Base-by-base conservation (phyloP, 1,284 basidiomycete species). In the Irpex rosettiformis region DNA sequence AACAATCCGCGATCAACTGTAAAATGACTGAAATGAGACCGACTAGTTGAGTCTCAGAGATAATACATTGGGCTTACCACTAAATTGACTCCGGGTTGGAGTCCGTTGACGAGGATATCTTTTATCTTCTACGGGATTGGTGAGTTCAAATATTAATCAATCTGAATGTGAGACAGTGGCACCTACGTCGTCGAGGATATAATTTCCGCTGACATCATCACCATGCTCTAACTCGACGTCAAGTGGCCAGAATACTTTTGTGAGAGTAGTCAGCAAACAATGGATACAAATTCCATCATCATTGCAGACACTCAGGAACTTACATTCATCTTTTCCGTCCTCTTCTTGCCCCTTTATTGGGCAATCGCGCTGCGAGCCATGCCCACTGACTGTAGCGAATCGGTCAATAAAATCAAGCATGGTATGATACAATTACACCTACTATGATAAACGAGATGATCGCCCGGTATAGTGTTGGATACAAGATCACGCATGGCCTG, bases 1-100 rank as follows among this genome's bases (percentile, higher is more conserved):
- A 70, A 52, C 64, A 66, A 56, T 70, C 68, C 49, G 68, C 66
- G 7, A 70, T 56, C 53, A 67, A 64, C 68, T 70, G 30, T 33
- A 22, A 22, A n/a, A n/a, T n/a, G n/a, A n/a, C n/a, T n/a, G n/a
- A n/a, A n/a, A 45, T 21, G 16, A 16, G 13, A 33, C 18, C 47
- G 7, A 45, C 22, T 25, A 40, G 22, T 21, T 18, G 5, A 30
- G 10, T 4, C 52, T 13, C 22, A 25, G 13, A 18, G 8, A 33
- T 2, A 22, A 29, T 28, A 18, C 8, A 8, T 28, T 2, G n/a
- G 16, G 45, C 47, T n/a, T 55, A 67, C 67, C 47, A 63, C 58
- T 24, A 65, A 55, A 40, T 60, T 63, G 24, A 60, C 60, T 4
- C 64, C 62, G 6, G 57, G 54, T 3, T 65, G 65, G 1, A 66